Evolutionary conservation across 2,329 filamentous ascomycete species (phyloP).

Genomic region (Plenodomus biglobosus): DNA sequence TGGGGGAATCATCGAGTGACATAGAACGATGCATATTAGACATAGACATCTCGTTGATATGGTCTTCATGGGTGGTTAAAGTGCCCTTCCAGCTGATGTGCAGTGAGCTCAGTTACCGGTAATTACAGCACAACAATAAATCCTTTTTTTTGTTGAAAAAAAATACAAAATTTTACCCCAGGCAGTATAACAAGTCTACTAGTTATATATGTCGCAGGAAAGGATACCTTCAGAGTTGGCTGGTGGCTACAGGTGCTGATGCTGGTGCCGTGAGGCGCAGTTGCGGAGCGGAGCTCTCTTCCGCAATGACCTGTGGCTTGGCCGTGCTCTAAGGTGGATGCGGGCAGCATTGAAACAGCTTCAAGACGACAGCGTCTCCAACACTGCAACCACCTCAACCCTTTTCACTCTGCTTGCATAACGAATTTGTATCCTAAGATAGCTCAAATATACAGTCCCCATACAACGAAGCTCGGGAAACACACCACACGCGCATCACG

Average conservation of each 20-base stretch:
- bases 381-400: neutral
- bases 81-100: no score
- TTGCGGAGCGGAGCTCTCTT: neutral
- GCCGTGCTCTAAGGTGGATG: slow-evolving; percentile 3
- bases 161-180: no score
- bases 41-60: neutral
- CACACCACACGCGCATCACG: neutral
- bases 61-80: neutral
- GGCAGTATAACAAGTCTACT: no score
- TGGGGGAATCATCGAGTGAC: slow-evolving; percentile 3
- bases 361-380: slow-evolving; percentile 15
- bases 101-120: no score
- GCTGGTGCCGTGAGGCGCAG: neutral
- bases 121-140: no score
- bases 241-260: no score
- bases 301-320: slow-evolving; percentile 13
- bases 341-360: slow-evolving; percentile 2
- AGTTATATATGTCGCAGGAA: no score
- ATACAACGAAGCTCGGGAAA: neutral
- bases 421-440: neutral
- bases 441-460: neutral
- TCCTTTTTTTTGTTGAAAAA: no score
- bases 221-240: no score
- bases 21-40: no score
- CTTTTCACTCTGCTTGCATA: neutral